Evolutionary conservation across 495 filamentous ascomycete species (phyloP).

Genomic region (Thermochaetoides thermophila): DNA sequence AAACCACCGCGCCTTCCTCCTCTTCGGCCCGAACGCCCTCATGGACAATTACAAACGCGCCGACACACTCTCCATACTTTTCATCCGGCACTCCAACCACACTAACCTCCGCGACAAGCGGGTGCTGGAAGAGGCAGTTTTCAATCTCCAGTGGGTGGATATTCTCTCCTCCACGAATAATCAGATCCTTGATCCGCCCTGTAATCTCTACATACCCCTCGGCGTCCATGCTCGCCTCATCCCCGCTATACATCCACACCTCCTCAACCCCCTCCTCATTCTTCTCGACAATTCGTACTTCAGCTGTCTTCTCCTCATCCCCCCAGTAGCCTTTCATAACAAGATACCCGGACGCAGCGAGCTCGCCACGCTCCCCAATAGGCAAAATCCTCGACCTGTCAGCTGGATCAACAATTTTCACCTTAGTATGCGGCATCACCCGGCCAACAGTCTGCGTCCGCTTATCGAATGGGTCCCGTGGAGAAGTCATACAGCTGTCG

Average conservation of each 20-base stretch:
- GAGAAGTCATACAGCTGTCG: slow-evolving; percentile 83
- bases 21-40: slow-evolving; percentile 21
- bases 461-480: slow-evolving; percentile 64
- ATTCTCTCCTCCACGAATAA: slow-evolving; percentile 90
- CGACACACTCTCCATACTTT: slow-evolving; percentile 73
- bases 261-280: slow-evolving; percentile 30
- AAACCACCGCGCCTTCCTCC: slow-evolving; percentile 15
- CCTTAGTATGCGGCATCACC: slow-evolving; percentile 57
- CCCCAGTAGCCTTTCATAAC: slow-evolving; percentile 87
- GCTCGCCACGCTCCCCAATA: slow-evolving; percentile 55
- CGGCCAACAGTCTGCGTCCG: slow-evolving; percentile 63
- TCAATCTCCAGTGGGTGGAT: slow-evolving; percentile 93
- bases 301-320: slow-evolving; percentile 49
- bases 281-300: slow-evolving; percentile 43
- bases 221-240: slow-evolving; percentile 78
- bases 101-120: slow-evolving; percentile 53
- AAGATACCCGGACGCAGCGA: slow-evolving; percentile 72
- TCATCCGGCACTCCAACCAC: slow-evolving; percentile 77
- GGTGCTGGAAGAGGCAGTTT: slow-evolving; percentile 67
- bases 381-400: slow-evolving; percentile 45
- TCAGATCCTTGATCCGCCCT: slow-evolving; percentile 68
- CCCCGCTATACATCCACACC: slow-evolving; percentile 54
- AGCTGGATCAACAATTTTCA: slow-evolving; percentile 62
- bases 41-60: slow-evolving; percentile 58
- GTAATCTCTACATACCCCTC: slow-evolving; percentile 52